Conservation (phyloP, 148 eudicot species). For the Persicaria maculosa region DNA sequence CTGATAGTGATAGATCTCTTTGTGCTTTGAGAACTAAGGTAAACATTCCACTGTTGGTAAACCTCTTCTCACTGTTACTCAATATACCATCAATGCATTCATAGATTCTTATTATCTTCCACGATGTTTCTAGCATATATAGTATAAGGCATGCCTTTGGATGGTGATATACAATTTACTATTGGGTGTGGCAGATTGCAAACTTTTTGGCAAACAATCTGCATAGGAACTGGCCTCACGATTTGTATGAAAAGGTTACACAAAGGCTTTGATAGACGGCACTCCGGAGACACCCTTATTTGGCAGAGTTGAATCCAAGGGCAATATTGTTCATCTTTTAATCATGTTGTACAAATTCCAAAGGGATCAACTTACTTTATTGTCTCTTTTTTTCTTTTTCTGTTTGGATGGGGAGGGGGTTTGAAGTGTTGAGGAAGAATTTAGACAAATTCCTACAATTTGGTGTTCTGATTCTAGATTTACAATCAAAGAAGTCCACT, state of each 20-base stretch:
- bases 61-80: background rate
- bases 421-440: background rate
- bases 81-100: background rate
- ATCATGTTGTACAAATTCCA: background rate
- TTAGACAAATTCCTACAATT: background rate
- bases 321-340: background rate
- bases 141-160: background rate
- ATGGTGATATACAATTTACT: background rate
- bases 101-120: background rate
- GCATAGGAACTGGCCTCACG: conserved; percentile 86
- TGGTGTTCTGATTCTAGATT: background rate
- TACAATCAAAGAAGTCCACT: background rate
- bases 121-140: background rate
- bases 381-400: background rate
- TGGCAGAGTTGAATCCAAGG: background rate
- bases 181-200: conserved; percentile 54
- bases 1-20: conserved; percentile 88
- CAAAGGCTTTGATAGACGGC: conserved; percentile 47
- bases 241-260: conserved; percentile 77
- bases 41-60: background rate
- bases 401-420: background rate
- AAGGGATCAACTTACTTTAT: background rate
- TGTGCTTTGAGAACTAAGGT: conserved; percentile 94
- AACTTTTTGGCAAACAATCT: conserved; percentile 84
- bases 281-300: background rate